A percentile compares a stretch with the other conserved stretches of the same genome.
phyloP scores from a whole-genome alignment of 2,329 filamentous ascomycete species.

The Exophiala aquamarina region DNA sequence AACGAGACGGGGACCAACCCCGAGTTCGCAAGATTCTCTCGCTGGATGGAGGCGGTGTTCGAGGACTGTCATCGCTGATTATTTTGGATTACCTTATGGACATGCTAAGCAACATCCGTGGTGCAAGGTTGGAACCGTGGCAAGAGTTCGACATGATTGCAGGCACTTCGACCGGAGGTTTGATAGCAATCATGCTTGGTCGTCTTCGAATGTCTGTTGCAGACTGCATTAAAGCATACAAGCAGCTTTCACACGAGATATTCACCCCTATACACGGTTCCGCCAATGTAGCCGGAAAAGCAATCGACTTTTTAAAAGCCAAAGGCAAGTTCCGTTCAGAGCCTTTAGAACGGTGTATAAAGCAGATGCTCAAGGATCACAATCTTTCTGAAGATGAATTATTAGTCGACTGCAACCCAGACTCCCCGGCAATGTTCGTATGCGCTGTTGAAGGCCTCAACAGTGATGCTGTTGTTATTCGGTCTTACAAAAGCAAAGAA shows the following conservation, averaged over 20 bases:
- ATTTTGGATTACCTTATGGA: slow-evolving; percentile 8
- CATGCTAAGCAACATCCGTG: neutral
- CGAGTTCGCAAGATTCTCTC: slow-evolving; percentile 2
- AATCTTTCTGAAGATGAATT: slow-evolving; percentile 4
- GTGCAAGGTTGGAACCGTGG: slow-evolving; percentile 3
- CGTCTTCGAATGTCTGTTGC: slow-evolving; percentile 35
- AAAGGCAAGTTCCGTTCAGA: neutral
- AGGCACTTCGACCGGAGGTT: slow-evolving; percentile 21
- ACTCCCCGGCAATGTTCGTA: slow-evolving; percentile 1
- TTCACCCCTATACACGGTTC: neutral
- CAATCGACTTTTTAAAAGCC: slow-evolving; percentile 1
- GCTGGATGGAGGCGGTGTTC: slow-evolving; percentile 17
- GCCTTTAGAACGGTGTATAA: neutral
- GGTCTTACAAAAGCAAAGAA: slow-evolving; percentile 5
- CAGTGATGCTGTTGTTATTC: slow-evolving; percentile 5
- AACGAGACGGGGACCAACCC: neutral
- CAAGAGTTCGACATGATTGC: slow-evolving; percentile 15
- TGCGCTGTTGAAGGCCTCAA: slow-evolving; percentile 4
- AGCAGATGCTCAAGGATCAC: neutral
- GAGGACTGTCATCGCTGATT: slow-evolving; percentile 14
- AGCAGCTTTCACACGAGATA: slow-evolving; percentile 25
- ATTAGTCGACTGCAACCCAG: neutral
- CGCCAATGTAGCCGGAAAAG: slow-evolving; percentile 1
- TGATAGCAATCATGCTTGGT: slow-evolving; percentile 41
- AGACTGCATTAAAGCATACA: slow-evolving; percentile 35